phyloP scores from a whole-genome alignment of 768 basidiomycete species.

The Podaxis rugospora region DNA sequence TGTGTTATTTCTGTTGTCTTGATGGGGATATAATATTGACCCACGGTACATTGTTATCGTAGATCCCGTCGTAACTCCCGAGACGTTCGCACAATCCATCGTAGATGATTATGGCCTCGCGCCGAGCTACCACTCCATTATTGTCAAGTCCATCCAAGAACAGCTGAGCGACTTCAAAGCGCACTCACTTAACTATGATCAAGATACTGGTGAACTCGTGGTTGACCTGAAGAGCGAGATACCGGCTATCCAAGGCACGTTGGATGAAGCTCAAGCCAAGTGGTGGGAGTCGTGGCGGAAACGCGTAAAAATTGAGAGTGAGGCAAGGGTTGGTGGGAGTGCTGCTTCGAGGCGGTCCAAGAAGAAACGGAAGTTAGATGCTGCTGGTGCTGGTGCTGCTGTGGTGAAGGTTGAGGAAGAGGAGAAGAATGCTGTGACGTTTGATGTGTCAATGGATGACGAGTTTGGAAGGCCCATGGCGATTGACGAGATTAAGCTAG shows the following conservation, averaged over 20 bases:
- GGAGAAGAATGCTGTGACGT: slow-evolving; percentile 16
- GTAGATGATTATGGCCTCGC: slow-evolving; percentile 88
- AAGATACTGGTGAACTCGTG: slow-evolving; percentile 31
- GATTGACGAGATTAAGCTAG: slow-evolving; percentile 60
- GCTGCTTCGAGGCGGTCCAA: slow-evolving; percentile 9
- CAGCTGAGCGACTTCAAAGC: slow-evolving; percentile 79
- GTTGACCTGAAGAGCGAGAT: slow-evolving; percentile 6
- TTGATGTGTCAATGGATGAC: slow-evolving; percentile 19
- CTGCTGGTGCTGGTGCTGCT: slow-evolving; percentile 6
- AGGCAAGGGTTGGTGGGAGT: slow-evolving; percentile 11
- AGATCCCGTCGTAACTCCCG: slow-evolving; percentile 90
- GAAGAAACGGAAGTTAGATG: slow-evolving; percentile 21
- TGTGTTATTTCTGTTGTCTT: slow-evolving; percentile 32
- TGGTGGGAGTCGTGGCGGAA: slow-evolving; percentile 80
- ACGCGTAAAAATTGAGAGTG: slow-evolving; percentile 29
- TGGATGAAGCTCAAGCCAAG: slow-evolving; percentile 44
- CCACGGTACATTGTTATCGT: not conserved
- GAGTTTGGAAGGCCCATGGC: slow-evolving; percentile 36
- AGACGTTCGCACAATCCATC: slow-evolving; percentile 83
- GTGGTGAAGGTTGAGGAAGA: slow-evolving; percentile 16
- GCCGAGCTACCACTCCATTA: slow-evolving; percentile 55
- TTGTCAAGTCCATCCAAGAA: slow-evolving; percentile 83
- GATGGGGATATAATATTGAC: not conserved
- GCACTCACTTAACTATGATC: slow-evolving; percentile 55
- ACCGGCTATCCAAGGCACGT: slow-evolving; percentile 27